These are phyloP conservation scores for Ganoderma boninense DNA, from an alignment of 1,284 basidiomycete genomes.

Conservation along the genomic window DNA sequence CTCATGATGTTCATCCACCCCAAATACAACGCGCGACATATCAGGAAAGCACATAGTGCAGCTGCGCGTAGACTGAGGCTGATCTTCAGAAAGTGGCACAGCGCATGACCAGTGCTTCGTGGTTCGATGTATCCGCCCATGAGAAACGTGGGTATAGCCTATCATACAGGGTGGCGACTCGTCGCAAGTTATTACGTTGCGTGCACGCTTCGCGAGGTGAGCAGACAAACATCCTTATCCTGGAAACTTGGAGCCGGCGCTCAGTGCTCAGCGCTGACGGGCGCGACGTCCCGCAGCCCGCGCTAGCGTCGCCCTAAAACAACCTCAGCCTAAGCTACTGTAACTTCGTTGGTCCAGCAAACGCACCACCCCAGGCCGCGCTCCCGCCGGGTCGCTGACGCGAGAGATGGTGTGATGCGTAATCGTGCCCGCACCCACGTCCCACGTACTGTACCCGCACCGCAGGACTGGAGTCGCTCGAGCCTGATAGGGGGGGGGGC, in stretches of 20 bases:
- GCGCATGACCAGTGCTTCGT: neutral
- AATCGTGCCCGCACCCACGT: neutral
- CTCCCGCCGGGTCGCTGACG: neutral
- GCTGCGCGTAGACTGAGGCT: neutral
- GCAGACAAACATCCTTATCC: neutral
- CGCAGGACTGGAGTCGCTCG: neutral
- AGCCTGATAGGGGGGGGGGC: too few species aligned
- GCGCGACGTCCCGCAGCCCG: constrained; percentile 1
- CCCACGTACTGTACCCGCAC: too few species aligned
- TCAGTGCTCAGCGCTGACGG: too few species aligned
- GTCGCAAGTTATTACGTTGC: neutral
- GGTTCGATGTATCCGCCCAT: neutral
- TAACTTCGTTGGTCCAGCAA: neutral
- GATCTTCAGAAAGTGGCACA: neutral
- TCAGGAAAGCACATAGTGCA: neutral
- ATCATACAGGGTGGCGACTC: neutral
- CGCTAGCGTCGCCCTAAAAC: neutral
- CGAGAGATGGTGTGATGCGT: constrained; percentile 6
- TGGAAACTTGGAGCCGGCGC: neutral
- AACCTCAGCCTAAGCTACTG: too few species aligned
- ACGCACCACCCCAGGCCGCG: neutral
- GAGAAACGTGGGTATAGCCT: neutral
- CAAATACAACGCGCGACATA: constrained; percentile 1
- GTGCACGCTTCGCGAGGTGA: neutral
- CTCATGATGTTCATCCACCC: neutral